Evolutionary conservation across 345 rosid genomes (phyloP).

Genomic region (Tarenaya hassleriana): DNA sequence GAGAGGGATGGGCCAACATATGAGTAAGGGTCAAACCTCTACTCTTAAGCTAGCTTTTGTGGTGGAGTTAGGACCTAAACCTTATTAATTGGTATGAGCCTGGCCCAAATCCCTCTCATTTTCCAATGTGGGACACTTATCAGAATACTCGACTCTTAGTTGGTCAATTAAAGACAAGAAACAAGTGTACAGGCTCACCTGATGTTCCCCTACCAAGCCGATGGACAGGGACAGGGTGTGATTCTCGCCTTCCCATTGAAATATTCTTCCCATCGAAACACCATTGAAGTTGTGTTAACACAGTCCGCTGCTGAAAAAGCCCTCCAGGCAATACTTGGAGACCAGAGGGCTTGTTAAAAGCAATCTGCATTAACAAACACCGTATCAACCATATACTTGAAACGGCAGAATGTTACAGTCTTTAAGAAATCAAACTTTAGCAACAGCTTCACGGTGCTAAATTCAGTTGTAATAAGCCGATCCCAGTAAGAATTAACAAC

Average conservation of each 20-base stretch:
- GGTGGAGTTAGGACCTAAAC: too few relatives aligned
- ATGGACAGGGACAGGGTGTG: constrained; percentile 81
- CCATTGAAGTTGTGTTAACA: constrained; percentile 78
- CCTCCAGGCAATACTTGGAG: constrained; percentile 94
- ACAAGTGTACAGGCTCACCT: constrained; percentile 32
- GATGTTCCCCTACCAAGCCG: constrained; percentile 94
- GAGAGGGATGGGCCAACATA: too few relatives aligned
- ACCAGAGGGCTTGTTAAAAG: constrained; percentile 86
- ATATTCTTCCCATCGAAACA: constrained; percentile 29
- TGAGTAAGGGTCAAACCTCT: too few relatives aligned
- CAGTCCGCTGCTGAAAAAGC: constrained; percentile 83
- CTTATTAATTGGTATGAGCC: too few relatives aligned
- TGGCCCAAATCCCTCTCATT: too few relatives aligned
- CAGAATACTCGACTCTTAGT: constrained; percentile 3
- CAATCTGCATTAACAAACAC: constrained; percentile 45
- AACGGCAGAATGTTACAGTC: constrained; percentile 6
- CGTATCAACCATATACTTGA: constrained; percentile 8
- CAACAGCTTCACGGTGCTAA: too few relatives aligned
- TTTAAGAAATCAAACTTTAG: too few relatives aligned
- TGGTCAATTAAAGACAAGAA: constrained; percentile 1
- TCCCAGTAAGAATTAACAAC: too few relatives aligned
- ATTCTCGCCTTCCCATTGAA: constrained; percentile 28
- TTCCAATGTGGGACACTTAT: too few relatives aligned
- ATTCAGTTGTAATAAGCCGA: too few relatives aligned
- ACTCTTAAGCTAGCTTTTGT: too few relatives aligned